Evolutionary conservation across 805 yeast genomes (phyloP), one percentile per base, ranked within the genome.

Genomic region (Candida nemodendra): DNA sequence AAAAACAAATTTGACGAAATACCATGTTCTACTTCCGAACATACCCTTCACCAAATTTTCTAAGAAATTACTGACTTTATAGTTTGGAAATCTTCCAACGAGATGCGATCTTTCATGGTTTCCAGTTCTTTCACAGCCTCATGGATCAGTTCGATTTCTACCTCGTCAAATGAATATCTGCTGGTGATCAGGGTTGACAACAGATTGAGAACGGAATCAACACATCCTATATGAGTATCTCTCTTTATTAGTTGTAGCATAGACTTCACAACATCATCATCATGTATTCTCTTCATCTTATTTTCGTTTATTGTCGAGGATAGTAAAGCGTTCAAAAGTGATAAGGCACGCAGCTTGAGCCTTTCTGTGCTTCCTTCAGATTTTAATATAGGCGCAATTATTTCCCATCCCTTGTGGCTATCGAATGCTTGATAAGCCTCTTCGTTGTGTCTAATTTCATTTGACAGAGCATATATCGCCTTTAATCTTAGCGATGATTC

Each of bases 401-500:
- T 50, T 4, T 66, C 64, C 83, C 95, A 83, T 7, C 97, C 97
- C 13, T 74, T 58, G 4, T 59, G 48, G 21, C 66, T 57, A 27
- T 67, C 74, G 51, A 93, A 91, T 43, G 66, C 56, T 4, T 65
- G 62, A 41, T 78, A 78, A 3, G 79, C 82, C 0, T 62, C 64
- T 18, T 65, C 61, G 54, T 78, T 81, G 62, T 91, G 90, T 54
- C 95, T 77, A 5, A 88, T 61, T 11, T 81, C 67, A 27, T 82
- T 79, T 0, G 95, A 76, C 13, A 91, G 62, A 0, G 97, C 96
- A 56, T 84, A 86, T 18, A 89, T 56, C 0, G 87, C 79, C 57
- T 90, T 90, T 23, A 74, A 59, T 36, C 73, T 67, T 18, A 78
- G 74, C 3, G 47, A 56, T 16, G 59, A 57, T 3, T 34, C 40